Percentiles rank a stretch among this genome's conserved stretches.
phyloP scores from a whole-genome alignment of 2,329 filamentous ascomycete species.

The Leptosphaerulina australis region DNA sequence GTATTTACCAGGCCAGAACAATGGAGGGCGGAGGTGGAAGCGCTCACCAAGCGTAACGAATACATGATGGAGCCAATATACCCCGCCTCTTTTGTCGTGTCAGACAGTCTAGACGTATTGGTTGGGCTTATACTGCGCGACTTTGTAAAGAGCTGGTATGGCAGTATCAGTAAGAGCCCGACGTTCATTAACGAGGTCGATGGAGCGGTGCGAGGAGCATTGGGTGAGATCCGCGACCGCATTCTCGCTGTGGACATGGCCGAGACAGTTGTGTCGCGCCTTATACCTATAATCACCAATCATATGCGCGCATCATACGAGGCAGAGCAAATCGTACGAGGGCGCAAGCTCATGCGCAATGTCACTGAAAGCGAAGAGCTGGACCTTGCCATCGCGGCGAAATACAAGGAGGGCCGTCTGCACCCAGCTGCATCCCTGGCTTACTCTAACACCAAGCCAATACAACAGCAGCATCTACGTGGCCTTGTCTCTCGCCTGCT shows the following conservation, averaged over 20 bases:
- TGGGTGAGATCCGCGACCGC: slow-evolving; percentile 73
- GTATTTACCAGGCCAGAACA: slow-evolving; percentile 66
- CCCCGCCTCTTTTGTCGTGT: slow-evolving; percentile 76
- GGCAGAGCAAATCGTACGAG: slow-evolving; percentile 84
- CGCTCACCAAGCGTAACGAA: slow-evolving; percentile 67
- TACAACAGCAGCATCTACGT: slow-evolving; percentile 88
- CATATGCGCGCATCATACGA: slow-evolving; percentile 92
- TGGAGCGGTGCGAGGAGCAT: slow-evolving; percentile 72
- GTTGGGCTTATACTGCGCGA: slow-evolving; percentile 79
- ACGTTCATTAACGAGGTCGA: slow-evolving; percentile 88
- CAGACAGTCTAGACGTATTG: slow-evolving; percentile 77
- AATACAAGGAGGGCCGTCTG: slow-evolving; percentile 86
- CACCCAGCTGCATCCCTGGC: slow-evolving; percentile 84
- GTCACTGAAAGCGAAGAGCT: slow-evolving; percentile 97
- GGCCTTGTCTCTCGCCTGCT: slow-evolving; percentile 74
- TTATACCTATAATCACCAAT: slow-evolving; percentile 85
- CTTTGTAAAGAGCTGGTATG: slow-evolving; percentile 89
- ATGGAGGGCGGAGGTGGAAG: slow-evolving; percentile 74
- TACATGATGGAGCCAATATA: slow-evolving; percentile 74
- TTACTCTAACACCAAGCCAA: slow-evolving; percentile 80
- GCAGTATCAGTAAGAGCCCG: slow-evolving; percentile 78
- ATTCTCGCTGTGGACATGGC: slow-evolving; percentile 80
- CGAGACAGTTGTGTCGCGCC: slow-evolving; percentile 77
- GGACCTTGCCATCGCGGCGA: slow-evolving; percentile 92
- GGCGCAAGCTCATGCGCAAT: slow-evolving; percentile 83